Conservation (phyloP, 805 yeast species). For the Lipomyces kockii region DNA sequence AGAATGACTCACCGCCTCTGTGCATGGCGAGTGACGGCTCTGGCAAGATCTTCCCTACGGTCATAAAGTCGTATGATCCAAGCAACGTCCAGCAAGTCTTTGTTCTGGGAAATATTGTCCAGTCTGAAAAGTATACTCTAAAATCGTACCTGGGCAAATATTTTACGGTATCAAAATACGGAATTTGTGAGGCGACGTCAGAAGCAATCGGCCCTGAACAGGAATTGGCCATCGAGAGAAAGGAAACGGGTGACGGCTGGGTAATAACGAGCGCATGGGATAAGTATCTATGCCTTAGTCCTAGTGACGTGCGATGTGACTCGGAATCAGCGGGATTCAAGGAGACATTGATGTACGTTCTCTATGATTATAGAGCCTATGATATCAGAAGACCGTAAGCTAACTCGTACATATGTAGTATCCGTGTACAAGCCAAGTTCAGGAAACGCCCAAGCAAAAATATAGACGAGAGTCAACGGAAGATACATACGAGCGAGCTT, state of each 20-base stretch:
- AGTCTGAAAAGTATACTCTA: conserved; percentile 39
- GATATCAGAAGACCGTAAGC: neutral
- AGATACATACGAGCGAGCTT: conserved; percentile 38
- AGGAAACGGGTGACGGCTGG: conserved; percentile 38
- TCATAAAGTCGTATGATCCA: conserved; percentile 43
- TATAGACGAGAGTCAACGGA: conserved; percentile 10
- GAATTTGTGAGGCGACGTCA: conserved; percentile 40
- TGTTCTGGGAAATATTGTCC: conserved; percentile 37
- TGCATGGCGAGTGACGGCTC: conserved; percentile 38
- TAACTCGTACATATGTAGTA: conserved; percentile 8
- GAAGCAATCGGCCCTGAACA: conserved; percentile 47
- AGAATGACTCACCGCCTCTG: conserved; percentile 16
- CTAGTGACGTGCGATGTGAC: conserved; percentile 24
- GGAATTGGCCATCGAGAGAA: conserved; percentile 37
- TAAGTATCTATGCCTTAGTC: conserved; percentile 28
- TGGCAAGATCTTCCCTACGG: conserved; percentile 39
- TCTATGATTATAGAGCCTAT: neutral
- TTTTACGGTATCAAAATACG: conserved; percentile 36
- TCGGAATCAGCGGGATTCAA: conserved; percentile 35
- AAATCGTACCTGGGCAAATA: conserved; percentile 44
- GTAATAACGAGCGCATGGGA: conserved; percentile 31
- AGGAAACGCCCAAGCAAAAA: conserved; percentile 24
- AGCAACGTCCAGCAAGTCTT: conserved; percentile 46
- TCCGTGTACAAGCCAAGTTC: conserved; percentile 41
- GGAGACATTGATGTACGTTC: conserved; percentile 22